Conservation (phyloP, 2,329 filamentous ascomycete species). For the Alternaria arbusti region DNA sequence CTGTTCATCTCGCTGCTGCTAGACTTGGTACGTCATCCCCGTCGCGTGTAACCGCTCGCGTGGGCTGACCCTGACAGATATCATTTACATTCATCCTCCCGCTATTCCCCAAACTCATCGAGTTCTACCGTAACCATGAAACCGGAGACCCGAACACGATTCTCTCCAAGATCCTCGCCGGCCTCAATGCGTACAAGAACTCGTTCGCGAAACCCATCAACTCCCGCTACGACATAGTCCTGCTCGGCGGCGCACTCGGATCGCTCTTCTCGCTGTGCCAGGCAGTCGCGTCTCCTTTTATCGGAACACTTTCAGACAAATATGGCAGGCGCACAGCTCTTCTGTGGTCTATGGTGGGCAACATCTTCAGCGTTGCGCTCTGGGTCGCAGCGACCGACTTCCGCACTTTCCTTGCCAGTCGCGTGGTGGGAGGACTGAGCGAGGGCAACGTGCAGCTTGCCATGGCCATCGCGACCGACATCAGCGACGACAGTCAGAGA, state of each 20-base stretch:
- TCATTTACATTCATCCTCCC: conserved; percentile 99
- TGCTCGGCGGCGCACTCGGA: conserved; percentile 90
- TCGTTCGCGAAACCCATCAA: conserved; percentile 92
- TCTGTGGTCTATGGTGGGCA: conserved; percentile 89
- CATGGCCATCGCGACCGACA: conserved; percentile 94
- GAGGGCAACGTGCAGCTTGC: conserved; percentile 97
- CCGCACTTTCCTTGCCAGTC: conserved; percentile 91
- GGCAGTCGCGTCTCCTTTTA: conserved; percentile 88
- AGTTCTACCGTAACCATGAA: conserved; percentile 93
- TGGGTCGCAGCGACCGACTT: conserved; percentile 96
- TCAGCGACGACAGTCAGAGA: conserved; percentile 83
- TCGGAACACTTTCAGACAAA: conserved; percentile 85
- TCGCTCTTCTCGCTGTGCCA: conserved; percentile 94
- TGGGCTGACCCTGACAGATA: conserved; percentile 64
- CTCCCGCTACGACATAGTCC: conserved; percentile 94
- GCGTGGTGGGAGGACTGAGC: conserved; percentile 88
- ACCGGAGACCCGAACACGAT: conserved; percentile 65
- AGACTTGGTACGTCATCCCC: conserved; percentile 72
- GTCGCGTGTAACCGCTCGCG: conserved; percentile 15
- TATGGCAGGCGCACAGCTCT: conserved; percentile 87
- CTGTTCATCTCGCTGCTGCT: conserved; percentile 88
- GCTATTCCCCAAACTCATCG: conserved; percentile 91
- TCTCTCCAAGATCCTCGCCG: conserved; percentile 78
- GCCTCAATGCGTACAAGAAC: conserved; percentile 93
- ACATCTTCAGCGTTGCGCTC: conserved; percentile 88